A percentile compares a stretch with the other conserved stretches of the same genome.
Conservation (phyloP, 1,284 basidiomycete species). For the Lentinula novae-zelandiae region DNA sequence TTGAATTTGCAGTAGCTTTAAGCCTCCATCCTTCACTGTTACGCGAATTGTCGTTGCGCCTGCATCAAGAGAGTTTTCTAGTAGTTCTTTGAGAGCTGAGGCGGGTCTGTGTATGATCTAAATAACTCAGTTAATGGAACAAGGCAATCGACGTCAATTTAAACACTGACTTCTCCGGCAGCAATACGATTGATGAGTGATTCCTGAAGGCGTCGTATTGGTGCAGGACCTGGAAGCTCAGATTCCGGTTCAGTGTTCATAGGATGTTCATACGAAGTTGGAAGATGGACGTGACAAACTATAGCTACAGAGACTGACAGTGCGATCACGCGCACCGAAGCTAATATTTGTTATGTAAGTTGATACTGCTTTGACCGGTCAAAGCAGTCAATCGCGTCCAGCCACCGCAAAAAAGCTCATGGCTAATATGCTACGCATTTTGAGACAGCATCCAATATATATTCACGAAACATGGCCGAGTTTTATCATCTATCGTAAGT, state of each 20-base stretch:
- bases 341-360: too few species aligned
- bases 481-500: too few species aligned
- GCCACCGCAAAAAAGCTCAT: too few species aligned
- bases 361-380: too few species aligned
- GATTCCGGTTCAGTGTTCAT: conserved; percentile 7
- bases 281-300: neutral
- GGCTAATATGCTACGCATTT: too few species aligned
- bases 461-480: too few species aligned
- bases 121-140: conserved; percentile 4
- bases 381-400: too few species aligned
- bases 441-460: too few species aligned
- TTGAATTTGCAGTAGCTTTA: conserved; percentile 94
- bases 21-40: conserved; percentile 91
- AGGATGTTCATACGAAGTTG: neutral
- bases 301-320: too few species aligned
- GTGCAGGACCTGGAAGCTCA: conserved; percentile 32
- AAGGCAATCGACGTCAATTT: neutral
- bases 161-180: conserved; percentile 64
- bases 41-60: conserved; percentile 85
- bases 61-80: conserved; percentile 96
- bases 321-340: too few species aligned
- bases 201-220: conserved; percentile 70
- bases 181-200: conserved; percentile 79
- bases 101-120: conserved; percentile 96
- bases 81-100: conserved; percentile 94